Conservation (phyloP, 2,329 filamentous ascomycete genomes). For the Elsinoe batatas region DNA sequence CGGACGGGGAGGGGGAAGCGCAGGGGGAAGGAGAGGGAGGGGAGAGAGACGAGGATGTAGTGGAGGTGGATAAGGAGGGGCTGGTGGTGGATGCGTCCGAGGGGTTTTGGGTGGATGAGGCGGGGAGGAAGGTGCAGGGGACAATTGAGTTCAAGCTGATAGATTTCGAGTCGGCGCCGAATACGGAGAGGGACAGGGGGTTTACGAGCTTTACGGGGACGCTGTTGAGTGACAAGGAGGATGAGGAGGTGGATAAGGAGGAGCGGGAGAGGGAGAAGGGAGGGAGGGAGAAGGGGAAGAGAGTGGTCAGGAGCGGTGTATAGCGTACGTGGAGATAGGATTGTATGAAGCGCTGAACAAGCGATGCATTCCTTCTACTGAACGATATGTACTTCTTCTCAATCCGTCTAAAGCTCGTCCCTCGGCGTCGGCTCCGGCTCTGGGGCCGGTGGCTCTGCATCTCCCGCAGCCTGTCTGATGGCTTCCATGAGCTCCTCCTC, state of each 20-base stretch:
- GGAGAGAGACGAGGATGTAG: slow-evolving; percentile 25
- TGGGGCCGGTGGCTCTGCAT: background rate
- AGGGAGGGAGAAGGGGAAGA: slow-evolving; percentile 13
- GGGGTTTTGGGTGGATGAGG: slow-evolving; percentile 66
- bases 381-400: too few species aligned
- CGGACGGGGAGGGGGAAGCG: slow-evolving; percentile 13
- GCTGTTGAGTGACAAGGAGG: slow-evolving; percentile 62
- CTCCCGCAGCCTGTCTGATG: slow-evolving; percentile 18
- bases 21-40: slow-evolving; percentile 21
- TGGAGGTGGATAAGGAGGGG: slow-evolving; percentile 20
- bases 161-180: slow-evolving; percentile 65
- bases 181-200: slow-evolving; percentile 57
- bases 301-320: background rate
- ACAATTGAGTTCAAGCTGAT: slow-evolving; percentile 68
- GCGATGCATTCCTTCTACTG: too few species aligned
- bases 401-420: slow-evolving; percentile 14
- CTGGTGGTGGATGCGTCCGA: slow-evolving; percentile 43
- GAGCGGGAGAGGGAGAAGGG: slow-evolving; percentile 30
- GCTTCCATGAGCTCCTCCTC: slow-evolving; percentile 22
- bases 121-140: slow-evolving; percentile 59
- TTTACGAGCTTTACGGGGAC: slow-evolving; percentile 82
- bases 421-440: slow-evolving; percentile 12
- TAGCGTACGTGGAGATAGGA: background rate
- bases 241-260: slow-evolving; percentile 48
- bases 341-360: background rate